A percentile compares a stretch with the other conserved stretches of the same genome.
phyloP scores from a whole-genome alignment of 2,329 filamentous ascomycete genomes.

The Fusarium miscanthi region DNA sequence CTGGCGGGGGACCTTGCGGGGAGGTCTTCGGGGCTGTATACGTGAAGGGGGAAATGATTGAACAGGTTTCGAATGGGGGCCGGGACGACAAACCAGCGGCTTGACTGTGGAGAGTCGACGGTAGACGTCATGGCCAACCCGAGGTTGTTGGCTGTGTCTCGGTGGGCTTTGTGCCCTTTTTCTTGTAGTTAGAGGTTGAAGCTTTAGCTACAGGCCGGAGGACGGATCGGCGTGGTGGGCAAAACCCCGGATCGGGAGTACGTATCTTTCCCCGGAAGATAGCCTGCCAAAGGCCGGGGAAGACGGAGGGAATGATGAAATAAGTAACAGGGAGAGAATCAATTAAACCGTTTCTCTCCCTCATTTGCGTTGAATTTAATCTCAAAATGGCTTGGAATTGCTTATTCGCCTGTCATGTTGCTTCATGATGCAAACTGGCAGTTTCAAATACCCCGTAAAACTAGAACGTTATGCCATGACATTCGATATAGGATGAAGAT shows the following conservation, averaged over 20 bases:
- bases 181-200: slow-evolving; percentile 12
- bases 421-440: not conserved
- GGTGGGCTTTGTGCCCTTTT: not conserved
- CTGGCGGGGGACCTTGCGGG: slow-evolving; percentile 67
- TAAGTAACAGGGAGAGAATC: not conserved
- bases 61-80: slow-evolving; percentile 84
- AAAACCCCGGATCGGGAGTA: slow-evolving; percentile 38
- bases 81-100: slow-evolving; percentile 70
- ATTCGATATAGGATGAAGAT: not conserved
- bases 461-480: not conserved
- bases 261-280: slow-evolving; percentile 14
- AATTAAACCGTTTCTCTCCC: not conserved
- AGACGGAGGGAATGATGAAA: not conserved
- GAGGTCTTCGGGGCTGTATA: slow-evolving; percentile 79
- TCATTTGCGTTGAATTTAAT: not conserved
- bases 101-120: slow-evolving; percentile 26
- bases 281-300: not conserved
- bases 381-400: not conserved
- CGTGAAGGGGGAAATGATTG: slow-evolving; percentile 81
- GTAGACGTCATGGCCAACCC: slow-evolving; percentile 30
- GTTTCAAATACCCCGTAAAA: not conserved
- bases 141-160: not conserved
- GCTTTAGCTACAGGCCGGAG: slow-evolving; percentile 19
- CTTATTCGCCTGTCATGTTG: not conserved
- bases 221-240: slow-evolving; percentile 33